A percentile compares a stretch with the other conserved stretches of the same genome.
phyloP scores from a whole-genome alignment of 2,329 filamentous ascomycete genomes.

The Alternaria dauci region DNA sequence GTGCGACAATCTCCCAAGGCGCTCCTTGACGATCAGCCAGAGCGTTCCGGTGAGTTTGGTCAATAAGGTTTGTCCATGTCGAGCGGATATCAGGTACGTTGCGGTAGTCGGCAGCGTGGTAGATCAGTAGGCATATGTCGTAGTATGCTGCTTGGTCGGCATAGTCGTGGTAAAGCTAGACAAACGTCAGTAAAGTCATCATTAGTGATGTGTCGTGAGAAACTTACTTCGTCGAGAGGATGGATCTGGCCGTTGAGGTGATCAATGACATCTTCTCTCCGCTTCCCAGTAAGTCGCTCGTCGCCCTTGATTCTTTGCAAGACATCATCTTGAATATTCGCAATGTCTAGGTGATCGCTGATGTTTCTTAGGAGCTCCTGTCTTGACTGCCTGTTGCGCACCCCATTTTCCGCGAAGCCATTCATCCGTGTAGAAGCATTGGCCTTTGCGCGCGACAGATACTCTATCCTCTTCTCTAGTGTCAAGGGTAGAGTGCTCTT shows the following conservation, averaged over 20 bases:
- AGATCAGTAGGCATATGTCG: constrained; percentile 92
- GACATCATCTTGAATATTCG: constrained; percentile 93
- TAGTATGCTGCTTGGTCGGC: constrained; percentile 92
- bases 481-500: constrained; percentile 80
- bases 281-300: constrained; percentile 69
- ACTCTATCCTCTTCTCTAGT: constrained; percentile 86
- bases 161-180: constrained; percentile 88
- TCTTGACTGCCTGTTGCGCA: constrained; percentile 71
- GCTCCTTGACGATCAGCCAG: constrained; percentile 57
- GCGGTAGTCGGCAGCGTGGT: constrained; percentile 88
- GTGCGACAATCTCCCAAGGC: constrained; percentile 75
- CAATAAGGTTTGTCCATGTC: constrained; percentile 85
- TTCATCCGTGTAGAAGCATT: constrained; percentile 86
- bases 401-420: constrained; percentile 67
- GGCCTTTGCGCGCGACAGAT: constrained; percentile 88
- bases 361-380: constrained; percentile 87
- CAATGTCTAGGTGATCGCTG: constrained; percentile 85
- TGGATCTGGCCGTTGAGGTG: constrained; percentile 81
- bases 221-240: constrained; percentile 76
- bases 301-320: constrained; percentile 80
- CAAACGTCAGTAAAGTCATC: constrained; percentile 22
- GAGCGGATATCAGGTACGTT: constrained; percentile 82
- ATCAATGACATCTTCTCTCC: constrained; percentile 69
- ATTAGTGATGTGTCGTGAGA: neutral
- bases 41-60: constrained; percentile 66